Base-by-base conservation (phyloP, 2,329 filamentous ascomycete species). In the Arthrinium phaeospermum region DNA sequence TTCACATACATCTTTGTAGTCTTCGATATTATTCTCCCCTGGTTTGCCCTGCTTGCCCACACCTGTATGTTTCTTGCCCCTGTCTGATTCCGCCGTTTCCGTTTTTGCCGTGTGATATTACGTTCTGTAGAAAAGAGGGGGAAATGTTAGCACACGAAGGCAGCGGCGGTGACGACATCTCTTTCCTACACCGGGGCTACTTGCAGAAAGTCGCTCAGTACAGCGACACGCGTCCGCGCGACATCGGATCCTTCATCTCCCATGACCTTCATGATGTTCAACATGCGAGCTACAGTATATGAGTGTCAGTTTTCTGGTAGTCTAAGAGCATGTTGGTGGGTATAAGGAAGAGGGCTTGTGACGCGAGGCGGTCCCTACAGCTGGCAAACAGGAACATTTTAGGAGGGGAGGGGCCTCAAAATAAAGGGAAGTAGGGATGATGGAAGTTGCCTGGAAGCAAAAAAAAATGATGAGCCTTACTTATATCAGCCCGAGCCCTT, bases 211-310 rank as follows among this genome's bases (percentile, higher is more conserved):
- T 90, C 87, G 75, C 84, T 87, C 75, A 92, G 76, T 22, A 91
- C 89, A 73, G 87, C 84, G 27, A 91, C 87, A 74, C 90, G 84
- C 7, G 90, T 91, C 74, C 85, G 83, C 4, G 90, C 89, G 22
- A 91, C 88, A 34, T 90, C 86, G 16, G 88, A 89, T 1, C 88
- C 89, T 12, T 86, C 85, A 46, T 87, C 86, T 34, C 86, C 85
- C 85, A 91, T 91, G 22, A 84, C 77, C 71, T 88, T 84, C 88
- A 92, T 88, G 69, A 92, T 91, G 71, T 91, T 85, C 41, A 92
- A 88, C 90, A 92, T 91, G 73, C 86, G 85, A 57, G 84, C 88
- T 91, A 72, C 16, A n/a, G 41, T 10, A 70, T 70, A 45, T 72
- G 30, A 6, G 51, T 6, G 72, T 76, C 45, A 76, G 72, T 19